Conservation (phyloP, 192 early-diverging fungal genomes). For the Coemansia sp. region DNA sequence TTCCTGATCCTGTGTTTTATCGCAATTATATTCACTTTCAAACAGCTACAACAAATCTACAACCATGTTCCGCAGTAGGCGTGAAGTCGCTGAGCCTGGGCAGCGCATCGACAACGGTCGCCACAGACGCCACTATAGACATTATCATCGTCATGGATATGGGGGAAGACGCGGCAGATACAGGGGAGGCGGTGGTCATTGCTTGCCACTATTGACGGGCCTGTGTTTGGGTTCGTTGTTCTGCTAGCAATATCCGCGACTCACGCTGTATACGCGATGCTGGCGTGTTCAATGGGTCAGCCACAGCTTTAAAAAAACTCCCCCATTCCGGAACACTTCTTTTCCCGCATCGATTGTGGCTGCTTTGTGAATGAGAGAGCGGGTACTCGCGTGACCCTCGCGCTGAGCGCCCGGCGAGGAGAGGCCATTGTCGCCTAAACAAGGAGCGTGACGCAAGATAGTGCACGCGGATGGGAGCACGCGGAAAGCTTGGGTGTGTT, state of each 20-base stretch:
- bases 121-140: slow-evolving; percentile 2
- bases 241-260: no score
- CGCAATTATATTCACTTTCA: neutral
- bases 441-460: no score
- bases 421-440: neutral
- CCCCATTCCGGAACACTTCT: no score
- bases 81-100: slow-evolving; percentile 9
- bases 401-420: no score
- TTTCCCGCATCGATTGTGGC: no score
- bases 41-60: neutral
- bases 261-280: no score
- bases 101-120: slow-evolving; percentile 3
- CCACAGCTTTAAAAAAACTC: no score
- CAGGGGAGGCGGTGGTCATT: slow-evolving; percentile 3
- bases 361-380: no score
- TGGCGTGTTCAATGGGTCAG: no score
- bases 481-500: no score
- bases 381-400: no score
- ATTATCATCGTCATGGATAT: neutral
- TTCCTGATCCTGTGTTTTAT: neutral
- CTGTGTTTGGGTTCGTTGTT: neutral
- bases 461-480: no score
- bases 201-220: slow-evolving; percentile 6
- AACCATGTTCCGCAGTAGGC: slow-evolving; percentile 17
- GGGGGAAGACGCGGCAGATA: neutral